phyloP scores from a whole-genome alignment of 495 filamentous ascomycete species.

The Penicilliopsis zonata region DNA sequence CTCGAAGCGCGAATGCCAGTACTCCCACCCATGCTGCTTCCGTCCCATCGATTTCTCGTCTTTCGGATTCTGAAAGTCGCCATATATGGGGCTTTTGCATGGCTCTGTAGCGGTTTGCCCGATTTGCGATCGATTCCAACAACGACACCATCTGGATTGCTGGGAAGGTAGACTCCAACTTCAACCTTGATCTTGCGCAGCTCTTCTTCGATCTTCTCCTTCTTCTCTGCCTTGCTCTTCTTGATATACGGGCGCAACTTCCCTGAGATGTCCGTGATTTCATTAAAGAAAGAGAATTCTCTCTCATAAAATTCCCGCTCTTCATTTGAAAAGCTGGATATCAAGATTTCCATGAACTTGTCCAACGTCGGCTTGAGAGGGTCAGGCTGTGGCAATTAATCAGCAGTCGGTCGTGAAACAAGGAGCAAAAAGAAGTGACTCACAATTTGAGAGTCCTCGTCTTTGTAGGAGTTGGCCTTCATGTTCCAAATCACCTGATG shows the following conservation, averaged over 20 bases:
- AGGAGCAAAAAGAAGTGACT: slow-evolving; percentile 16
- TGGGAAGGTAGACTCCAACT: slow-evolving; percentile 91
- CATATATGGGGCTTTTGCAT: slow-evolving; percentile 98
- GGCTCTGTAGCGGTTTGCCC: slow-evolving; percentile 91
- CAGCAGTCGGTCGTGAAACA: slow-evolving; percentile 1
- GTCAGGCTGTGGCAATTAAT: slow-evolving; percentile 58
- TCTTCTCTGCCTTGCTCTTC: slow-evolving; percentile 89
- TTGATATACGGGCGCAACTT: slow-evolving; percentile 92
- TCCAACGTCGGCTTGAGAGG: slow-evolving; percentile 87
- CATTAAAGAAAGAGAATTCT: slow-evolving; percentile 96
- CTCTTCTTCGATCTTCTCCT: slow-evolving; percentile 98
- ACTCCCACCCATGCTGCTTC: slow-evolving; percentile 6
- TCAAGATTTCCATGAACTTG: slow-evolving; percentile 72
- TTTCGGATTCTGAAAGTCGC: slow-evolving; percentile 95
- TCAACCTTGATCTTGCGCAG: slow-evolving; percentile 92
- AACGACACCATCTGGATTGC: slow-evolving; percentile 92
- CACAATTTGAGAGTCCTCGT: slow-evolving; percentile 83
- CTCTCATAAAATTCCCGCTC: slow-evolving; percentile 85
- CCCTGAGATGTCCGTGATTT: slow-evolving; percentile 89
- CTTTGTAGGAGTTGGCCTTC: slow-evolving; percentile 97
- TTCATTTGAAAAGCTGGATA: slow-evolving; percentile 62
- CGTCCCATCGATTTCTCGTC: slow-evolving; percentile 35
- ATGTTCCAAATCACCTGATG: slow-evolving; percentile 99
- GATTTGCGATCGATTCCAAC: slow-evolving; percentile 96
- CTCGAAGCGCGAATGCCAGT: slow-evolving; percentile 21